These are phyloP conservation scores for Russula lepida DNA, from an alignment of 768 basidiomycete species.

Conservation along the genomic window DNA sequence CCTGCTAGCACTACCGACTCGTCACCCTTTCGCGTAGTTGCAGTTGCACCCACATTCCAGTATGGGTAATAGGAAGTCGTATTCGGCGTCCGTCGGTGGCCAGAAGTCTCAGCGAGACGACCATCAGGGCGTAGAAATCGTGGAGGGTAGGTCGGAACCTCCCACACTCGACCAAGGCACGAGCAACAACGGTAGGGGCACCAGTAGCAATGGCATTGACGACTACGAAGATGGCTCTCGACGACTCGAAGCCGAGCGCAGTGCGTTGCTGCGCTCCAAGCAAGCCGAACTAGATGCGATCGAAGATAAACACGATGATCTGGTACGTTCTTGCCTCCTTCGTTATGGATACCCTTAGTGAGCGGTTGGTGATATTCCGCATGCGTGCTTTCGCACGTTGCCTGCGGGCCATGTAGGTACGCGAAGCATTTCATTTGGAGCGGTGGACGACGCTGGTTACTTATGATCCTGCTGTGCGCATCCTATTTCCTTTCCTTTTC, in stretches of 20 bases:
- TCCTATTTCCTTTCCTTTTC: neutral
- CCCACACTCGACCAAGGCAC: neutral
- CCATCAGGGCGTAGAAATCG: neutral
- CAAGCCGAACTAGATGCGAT: conserved; percentile 52
- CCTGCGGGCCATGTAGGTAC: conserved; percentile 40
- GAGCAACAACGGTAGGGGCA: conserved; percentile 12
- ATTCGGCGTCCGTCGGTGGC: conserved; percentile 5
- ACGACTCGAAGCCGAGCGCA: conserved; percentile 31
- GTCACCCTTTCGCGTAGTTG: neutral
- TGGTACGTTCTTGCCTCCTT: conserved; percentile 40
- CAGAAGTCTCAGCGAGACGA: conserved; percentile 5
- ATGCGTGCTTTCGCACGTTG: neutral
- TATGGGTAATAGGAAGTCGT: conserved; percentile 11
- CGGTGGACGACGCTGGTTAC: conserved; percentile 65
- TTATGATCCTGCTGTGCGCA: conserved; percentile 65
- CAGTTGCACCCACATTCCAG: neutral
- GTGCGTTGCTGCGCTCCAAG: conserved; percentile 46
- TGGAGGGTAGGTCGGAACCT: neutral
- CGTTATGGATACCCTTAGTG: neutral
- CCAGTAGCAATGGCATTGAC: neutral
- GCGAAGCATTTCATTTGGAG: conserved; percentile 86
- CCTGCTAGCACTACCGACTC: neutral
- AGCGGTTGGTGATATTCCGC: neutral
- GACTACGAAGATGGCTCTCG: conserved; percentile 10
- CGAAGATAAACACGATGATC: conserved; percentile 58